Evolutionary conservation across 2,329 filamentous ascomycete genomes (phyloP), one percentile per base, ranked within the genome.

Genomic region (Pyrenophora teres): DNA sequence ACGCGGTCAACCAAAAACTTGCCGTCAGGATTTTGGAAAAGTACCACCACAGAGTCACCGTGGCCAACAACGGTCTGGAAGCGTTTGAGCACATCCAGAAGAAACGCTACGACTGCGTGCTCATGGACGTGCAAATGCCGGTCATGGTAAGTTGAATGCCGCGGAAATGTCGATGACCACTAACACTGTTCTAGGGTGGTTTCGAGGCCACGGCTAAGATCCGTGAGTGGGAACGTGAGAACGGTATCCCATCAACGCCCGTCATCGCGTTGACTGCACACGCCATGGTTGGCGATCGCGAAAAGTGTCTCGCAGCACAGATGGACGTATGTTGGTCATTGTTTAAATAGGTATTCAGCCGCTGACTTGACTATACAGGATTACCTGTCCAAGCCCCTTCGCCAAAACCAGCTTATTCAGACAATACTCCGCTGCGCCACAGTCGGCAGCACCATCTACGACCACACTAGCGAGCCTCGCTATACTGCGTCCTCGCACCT

Each of bases 71-170:
- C 71, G 94, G 94, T 55, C 83, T 92, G 59, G 93, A 97, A 70
- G 94, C 94, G 1, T 86, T 97, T 12, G 89, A 97, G 69, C 87
- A 89, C n/a, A 87, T 97, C 64, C 92, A 95, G 80, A 85, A 87
- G 71, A 93, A 89, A 77, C 88, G 90, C 71, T 99, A 95, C 72
- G 94, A 99, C 73, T 90, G 96, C 56, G 94, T 99, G 59, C 82
- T 99, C 41, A 99, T 99, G 94, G 94, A 99, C 71, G 94, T 99
- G 15, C 94, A 97, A 73, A 99, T 99, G 94, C 94, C 94, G n/a
- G 89, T 97, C 67, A 97, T 97, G 92, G 87, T 89, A 77, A 78
- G 85, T 59, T 41, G 13, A 52, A 18, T 1, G 27, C 10, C 4
- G 13, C 7, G 8, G n/a, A 54, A 9, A 38, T 3, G 6, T 31